Conservation (phyloP, 2,329 filamentous ascomycete species). For the Aspergillus phoenicis region DNA sequence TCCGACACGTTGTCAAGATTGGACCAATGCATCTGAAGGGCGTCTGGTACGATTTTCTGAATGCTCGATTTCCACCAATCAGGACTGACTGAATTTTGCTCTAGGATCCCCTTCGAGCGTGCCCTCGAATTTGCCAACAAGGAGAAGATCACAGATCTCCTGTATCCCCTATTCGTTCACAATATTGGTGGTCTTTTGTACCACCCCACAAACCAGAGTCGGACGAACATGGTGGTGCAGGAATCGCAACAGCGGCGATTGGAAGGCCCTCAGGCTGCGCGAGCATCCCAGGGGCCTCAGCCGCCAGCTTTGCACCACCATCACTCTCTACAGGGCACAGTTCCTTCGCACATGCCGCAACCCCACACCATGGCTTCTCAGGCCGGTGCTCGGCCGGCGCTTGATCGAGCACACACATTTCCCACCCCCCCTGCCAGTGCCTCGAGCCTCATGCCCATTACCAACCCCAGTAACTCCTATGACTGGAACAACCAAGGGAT, state of each 20-base stretch:
- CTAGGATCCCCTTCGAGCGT: constrained; percentile 94
- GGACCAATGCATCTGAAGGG: constrained; percentile 99
- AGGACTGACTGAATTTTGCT: constrained; percentile 16
- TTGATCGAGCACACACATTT: constrained; percentile 89
- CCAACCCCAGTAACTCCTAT: constrained; percentile 71
- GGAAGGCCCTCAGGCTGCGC: constrained; percentile 51
- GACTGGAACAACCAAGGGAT: constrained; percentile 74
- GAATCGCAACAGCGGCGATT: constrained; percentile 76
- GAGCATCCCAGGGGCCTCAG: constrained; percentile 68
- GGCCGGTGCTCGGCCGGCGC: constrained; percentile 65
- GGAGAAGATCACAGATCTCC: constrained; percentile 94
- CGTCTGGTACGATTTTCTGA: constrained; percentile 70
- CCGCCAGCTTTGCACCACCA: constrained; percentile 64
- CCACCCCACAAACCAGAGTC: constrained; percentile 78
- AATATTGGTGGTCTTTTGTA: constrained; percentile 94
- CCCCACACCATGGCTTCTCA: constrained; percentile 65
- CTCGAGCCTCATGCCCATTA: constrained; percentile 81
- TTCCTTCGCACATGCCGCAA: constrained; percentile 65
- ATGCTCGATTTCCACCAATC: no score
- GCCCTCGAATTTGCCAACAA: constrained; percentile 99
- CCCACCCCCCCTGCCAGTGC: constrained; percentile 91
- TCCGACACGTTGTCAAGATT: constrained; percentile 96
- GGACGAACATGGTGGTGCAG: constrained; percentile 84
- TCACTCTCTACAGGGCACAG: constrained; percentile 65
- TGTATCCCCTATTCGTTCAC: constrained; percentile 96